Conservation (phyloP, 202 grass and related monocot genomes). For the Bolboschoenoplectus hybrid region DNA sequence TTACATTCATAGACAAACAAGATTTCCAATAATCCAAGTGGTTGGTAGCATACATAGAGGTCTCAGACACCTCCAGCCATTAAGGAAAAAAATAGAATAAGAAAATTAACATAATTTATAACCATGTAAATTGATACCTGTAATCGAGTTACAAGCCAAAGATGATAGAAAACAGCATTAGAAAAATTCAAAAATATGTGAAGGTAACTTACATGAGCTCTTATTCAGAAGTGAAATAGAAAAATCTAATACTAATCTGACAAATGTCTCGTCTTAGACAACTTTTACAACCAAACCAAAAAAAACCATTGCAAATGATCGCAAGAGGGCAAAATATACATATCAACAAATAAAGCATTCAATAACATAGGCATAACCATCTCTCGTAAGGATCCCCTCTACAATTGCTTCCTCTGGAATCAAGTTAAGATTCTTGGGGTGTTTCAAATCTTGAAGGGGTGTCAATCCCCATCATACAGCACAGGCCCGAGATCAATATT, state of each 20-base stretch:
- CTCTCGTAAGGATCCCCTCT: conserved; percentile 18
- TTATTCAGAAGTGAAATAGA: conserved; percentile 32
- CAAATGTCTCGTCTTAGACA: conserved; percentile 25
- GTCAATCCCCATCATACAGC: conserved; percentile 95
- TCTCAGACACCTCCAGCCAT: not conserved
- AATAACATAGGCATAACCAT: conserved; percentile 21
- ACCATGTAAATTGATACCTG: not conserved
- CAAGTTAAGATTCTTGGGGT: conserved; percentile 63
- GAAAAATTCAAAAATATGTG: not conserved
- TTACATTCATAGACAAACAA: not conserved
- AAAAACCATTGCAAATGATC: conserved; percentile 34
- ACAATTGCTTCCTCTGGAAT: conserved; percentile 14
- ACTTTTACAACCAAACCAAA: conserved; percentile 42
- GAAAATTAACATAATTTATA: not conserved
- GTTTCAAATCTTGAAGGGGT: conserved; percentile 83
- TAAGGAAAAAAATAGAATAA: not conserved
- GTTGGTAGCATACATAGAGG: not conserved
- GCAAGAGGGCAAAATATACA: conserved; percentile 34
- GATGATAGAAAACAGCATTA: not conserved
- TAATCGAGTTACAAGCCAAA: not conserved
- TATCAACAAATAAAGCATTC: conserved; percentile 41
- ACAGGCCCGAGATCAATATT: conserved; percentile 95
- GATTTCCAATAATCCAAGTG: not conserved
- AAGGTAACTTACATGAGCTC: conserved; percentile 29
- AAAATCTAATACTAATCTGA: conserved; percentile 37